Percentiles rank a stretch among this genome's conserved stretches.
Conservation (phyloP, 306 rosid species). For the Senna tora region DNA sequence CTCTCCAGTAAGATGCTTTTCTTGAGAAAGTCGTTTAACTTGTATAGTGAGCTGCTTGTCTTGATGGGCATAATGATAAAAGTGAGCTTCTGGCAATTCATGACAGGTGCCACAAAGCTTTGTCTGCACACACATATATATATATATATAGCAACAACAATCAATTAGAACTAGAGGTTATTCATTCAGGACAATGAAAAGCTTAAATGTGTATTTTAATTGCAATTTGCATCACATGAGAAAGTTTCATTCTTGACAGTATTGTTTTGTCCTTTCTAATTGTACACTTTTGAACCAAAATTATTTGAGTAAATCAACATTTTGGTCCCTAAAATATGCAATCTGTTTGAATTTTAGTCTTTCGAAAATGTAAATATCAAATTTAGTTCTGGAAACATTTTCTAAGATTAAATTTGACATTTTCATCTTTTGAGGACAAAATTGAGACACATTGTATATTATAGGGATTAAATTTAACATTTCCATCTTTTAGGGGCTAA, state of each 20-base stretch:
- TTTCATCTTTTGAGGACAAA: too few relatives aligned
- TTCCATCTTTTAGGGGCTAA: too few relatives aligned
- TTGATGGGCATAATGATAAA: conserved; percentile 76
- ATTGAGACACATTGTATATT: too few relatives aligned
- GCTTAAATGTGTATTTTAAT: not conserved
- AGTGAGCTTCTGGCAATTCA: conserved; percentile 82
- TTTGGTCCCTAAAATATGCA: too few relatives aligned
- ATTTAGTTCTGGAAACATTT: too few relatives aligned
- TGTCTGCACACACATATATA: too few relatives aligned
- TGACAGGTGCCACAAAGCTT: conserved; percentile 70
- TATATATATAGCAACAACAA: too few relatives aligned
- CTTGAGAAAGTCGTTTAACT: conserved; percentile 56
- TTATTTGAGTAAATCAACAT: too few relatives aligned
- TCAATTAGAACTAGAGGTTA: not conserved
- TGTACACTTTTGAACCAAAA: not conserved
- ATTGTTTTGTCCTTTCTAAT: not conserved
- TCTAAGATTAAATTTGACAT: too few relatives aligned
- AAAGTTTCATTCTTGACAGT: not conserved
- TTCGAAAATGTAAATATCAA: too few relatives aligned
- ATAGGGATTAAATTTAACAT: too few relatives aligned
- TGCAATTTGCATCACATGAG: not conserved
- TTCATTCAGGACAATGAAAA: not conserved
- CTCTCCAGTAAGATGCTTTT: conserved; percentile 61
- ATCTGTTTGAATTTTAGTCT: too few relatives aligned
- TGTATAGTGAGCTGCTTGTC: conserved; percentile 81